A percentile compares a stretch with the other conserved stretches of the same genome.
These are phyloP conservation scores for Oryza australiensis DNA, from an alignment of 176 grass and related monocot genomes.

Conservation along the genomic window DNA sequence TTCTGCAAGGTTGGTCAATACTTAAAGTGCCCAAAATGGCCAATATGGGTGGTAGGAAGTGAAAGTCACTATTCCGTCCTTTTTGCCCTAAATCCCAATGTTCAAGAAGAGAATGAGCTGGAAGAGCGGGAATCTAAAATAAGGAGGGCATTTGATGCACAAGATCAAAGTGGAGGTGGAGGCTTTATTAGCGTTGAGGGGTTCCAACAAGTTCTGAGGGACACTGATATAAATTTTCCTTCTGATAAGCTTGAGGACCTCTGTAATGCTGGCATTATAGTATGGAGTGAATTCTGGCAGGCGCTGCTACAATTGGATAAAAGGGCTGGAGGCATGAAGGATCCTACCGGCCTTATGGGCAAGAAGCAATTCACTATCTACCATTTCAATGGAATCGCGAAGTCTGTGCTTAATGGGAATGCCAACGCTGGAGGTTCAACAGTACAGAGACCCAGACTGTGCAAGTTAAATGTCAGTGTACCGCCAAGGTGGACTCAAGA, in stretches of 20 bases:
- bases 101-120: conserved; percentile 94
- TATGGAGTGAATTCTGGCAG: conserved; percentile 99
- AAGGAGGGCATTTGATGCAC: conserved; percentile 82
- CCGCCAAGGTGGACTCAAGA: conserved; percentile 91
- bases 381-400: conserved; percentile 99
- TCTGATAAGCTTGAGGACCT: conserved; percentile 74
- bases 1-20: conserved; percentile 94
- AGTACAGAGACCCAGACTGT: conserved; percentile 83
- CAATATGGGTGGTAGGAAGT: conserved; percentile 99
- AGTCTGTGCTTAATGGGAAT: conserved; percentile 76
- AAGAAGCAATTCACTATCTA: conserved; percentile 96
- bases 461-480: conserved; percentile 83
- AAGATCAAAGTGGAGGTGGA: conserved; percentile 95
- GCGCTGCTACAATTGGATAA: conserved; percentile 84
- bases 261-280: conserved; percentile 78
- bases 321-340: conserved; percentile 84
- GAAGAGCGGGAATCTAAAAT: conserved; percentile 88
- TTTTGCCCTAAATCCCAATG: conserved; percentile 74
- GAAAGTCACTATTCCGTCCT: conserved; percentile 99
- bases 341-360: conserved; percentile 88
- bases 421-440: conserved; percentile 51
- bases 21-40: conserved; percentile 90
- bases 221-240: conserved; percentile 69
- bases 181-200: conserved; percentile 81
- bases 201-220: conserved; percentile 80